These are phyloP conservation scores for Amborella trichopoda DNA, from an alignment of 164 flowering plant species.

Conservation along the genomic window DNA sequence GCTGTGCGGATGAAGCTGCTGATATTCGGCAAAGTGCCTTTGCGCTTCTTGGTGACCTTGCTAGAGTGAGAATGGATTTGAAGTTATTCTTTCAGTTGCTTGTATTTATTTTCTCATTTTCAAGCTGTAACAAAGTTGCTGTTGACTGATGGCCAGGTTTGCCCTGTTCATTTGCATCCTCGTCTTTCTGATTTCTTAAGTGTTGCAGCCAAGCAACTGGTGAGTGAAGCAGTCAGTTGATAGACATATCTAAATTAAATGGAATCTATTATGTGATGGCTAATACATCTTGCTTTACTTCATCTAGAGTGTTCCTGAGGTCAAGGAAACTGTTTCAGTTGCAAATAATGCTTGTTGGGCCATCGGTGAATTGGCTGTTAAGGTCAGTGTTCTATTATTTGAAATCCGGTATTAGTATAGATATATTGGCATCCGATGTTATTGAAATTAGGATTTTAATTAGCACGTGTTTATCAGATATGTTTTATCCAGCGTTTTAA, in stretches of 20 bases:
- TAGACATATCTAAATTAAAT: too few relatives aligned
- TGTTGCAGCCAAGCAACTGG: slow-evolving; percentile 81
- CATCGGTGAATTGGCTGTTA: slow-evolving; percentile 92
- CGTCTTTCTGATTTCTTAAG: slow-evolving; percentile 78
- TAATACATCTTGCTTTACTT: too few relatives aligned
- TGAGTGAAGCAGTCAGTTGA: too few relatives aligned
- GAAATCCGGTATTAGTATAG: too few relatives aligned
- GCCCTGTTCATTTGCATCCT: slow-evolving; percentile 69
- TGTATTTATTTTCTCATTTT: background rate
- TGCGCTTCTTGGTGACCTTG: slow-evolving; percentile 97
- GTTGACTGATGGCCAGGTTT: slow-evolving; percentile 37
- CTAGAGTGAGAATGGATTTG: slow-evolving; percentile 80
- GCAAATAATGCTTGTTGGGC: slow-evolving; percentile 99
- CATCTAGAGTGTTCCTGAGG: slow-evolving; percentile 48
- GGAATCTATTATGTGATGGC: too few relatives aligned
- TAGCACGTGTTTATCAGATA: too few relatives aligned
- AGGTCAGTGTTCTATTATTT: slow-evolving; percentile 39
- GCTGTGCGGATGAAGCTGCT: slow-evolving; percentile 83
- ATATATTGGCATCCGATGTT: too few relatives aligned
- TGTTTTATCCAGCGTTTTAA: too few relatives aligned
- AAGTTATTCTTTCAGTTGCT: background rate
- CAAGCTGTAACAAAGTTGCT: background rate
- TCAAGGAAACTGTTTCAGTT: slow-evolving; percentile 75
- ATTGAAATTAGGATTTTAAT: background rate
- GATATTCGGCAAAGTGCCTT: slow-evolving; percentile 94